Evolutionary conservation across 2,329 filamentous ascomycete genomes (phyloP).

Genomic region (Lasiodiplodia hormozganensis): DNA sequence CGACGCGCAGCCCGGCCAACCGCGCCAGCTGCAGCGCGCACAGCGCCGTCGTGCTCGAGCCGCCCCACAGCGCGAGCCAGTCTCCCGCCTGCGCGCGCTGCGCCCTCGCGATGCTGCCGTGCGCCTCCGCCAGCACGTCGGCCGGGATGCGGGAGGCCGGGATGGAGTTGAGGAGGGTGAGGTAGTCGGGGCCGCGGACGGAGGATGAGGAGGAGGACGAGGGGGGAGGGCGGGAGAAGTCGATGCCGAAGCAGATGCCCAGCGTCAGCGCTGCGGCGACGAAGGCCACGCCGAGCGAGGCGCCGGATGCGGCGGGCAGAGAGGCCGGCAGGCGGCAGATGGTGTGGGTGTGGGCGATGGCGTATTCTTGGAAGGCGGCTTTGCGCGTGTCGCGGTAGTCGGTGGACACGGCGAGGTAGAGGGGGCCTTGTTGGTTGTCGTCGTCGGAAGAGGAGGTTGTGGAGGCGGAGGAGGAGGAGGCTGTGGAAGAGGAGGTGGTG

Average conservation of each 20-base stretch:
- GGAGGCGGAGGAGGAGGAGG: conserved; percentile 30
- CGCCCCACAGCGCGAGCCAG: conserved; percentile 78
- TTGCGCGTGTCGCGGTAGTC: conserved; percentile 77
- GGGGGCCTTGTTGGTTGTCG: background rate
- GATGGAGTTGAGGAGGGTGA: conserved; percentile 57
- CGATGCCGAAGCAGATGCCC: conserved; percentile 66
- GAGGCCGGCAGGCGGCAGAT: conserved; percentile 64
- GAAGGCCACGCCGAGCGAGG: background rate
- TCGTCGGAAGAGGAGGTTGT: background rate
- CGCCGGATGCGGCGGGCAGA: background rate
- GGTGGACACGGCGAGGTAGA: conserved; percentile 70
- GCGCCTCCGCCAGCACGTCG: conserved; percentile 69
- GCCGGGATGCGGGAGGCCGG: conserved; percentile 58
- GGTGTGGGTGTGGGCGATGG: conserved; percentile 70
- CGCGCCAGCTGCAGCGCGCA: conserved; percentile 72
- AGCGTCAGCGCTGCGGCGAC: background rate
- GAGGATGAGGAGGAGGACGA: conserved; percentile 35
- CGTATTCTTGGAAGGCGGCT: conserved; percentile 74
- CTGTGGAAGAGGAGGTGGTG: conserved; percentile 35
- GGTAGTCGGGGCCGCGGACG: conserved; percentile 63
- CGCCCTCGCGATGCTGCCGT: conserved; percentile 60
- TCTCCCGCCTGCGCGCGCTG: conserved; percentile 68
- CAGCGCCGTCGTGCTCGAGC: conserved; percentile 68
- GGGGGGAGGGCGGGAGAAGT: conserved; percentile 55
- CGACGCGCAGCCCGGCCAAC: conserved; percentile 68